A percentile compares a stretch with the other conserved stretches of the same genome.
Evolutionary conservation across 768 basidiomycete genomes (phyloP).

Genomic region (Russula lepida): DNA sequence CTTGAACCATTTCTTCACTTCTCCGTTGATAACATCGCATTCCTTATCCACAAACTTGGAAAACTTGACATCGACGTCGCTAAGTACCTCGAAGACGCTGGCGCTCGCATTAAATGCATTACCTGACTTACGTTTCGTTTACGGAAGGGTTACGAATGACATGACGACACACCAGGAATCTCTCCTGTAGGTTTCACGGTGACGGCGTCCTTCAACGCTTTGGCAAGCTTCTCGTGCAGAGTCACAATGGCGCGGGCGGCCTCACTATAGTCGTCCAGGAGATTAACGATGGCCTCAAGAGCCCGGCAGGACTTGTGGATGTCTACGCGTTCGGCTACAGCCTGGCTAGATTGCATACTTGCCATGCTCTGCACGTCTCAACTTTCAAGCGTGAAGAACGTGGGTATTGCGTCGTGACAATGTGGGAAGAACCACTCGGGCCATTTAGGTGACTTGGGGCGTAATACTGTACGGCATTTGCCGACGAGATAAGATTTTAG

Average conservation of each 20-base stretch:
- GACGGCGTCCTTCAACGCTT: constrained; percentile 59
- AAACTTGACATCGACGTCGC: constrained; percentile 68
- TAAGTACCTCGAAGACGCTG: constrained; percentile 56
- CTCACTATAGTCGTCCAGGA: constrained; percentile 70
- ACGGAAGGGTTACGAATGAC: neutral
- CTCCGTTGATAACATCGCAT: constrained; percentile 51
- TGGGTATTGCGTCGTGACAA: neutral
- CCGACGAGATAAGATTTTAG: neutral
- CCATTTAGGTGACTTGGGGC: constrained; percentile 1
- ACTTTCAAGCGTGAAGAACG: neutral
- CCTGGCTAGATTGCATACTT: constrained; percentile 15
- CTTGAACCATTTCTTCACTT: constrained; percentile 84
- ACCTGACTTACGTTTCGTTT: constrained; percentile 32
- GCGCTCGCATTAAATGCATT: constrained; percentile 62
- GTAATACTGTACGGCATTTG: constrained; percentile 3
- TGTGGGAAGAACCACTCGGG: neutral
- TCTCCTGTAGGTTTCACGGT: constrained; percentile 49
- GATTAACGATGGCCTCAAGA: constrained; percentile 55
- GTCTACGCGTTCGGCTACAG: constrained; percentile 54
- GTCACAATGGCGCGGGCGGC: constrained; percentile 50
- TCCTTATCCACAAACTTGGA: constrained; percentile 69
- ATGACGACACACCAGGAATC: constrained; percentile 46
- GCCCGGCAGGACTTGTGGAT: constrained; percentile 78
- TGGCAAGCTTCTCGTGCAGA: constrained; percentile 69
- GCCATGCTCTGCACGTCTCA: constrained; percentile 8